Evolutionary conservation across 75 land plant species (phyloP), one percentile per base, ranked within the genome.

Genomic region (Pinus tabuliformis): DNA sequence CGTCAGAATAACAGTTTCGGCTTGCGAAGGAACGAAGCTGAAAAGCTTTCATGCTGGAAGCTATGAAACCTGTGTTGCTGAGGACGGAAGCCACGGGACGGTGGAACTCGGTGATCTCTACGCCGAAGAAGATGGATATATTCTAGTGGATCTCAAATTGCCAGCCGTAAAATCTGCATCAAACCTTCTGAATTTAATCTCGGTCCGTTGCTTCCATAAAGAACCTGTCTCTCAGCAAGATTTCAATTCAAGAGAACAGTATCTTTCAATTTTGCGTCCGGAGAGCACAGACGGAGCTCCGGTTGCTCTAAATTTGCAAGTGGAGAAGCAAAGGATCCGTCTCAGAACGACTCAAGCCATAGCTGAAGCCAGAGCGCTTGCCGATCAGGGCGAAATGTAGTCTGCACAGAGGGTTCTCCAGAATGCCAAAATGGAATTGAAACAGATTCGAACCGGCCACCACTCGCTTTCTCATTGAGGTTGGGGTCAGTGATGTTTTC

Each of bases 21-120:
- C 54, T 1, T 68, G 52, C 2, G 59, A 82, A 58, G 87, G 84
- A 16, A 79, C 80, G 13, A 20, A 86, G 80, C 14, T 77, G 58
- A 57, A 68, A 76, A 71, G 78, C 75, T 20, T 87, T 64, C 72
- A 85, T 78, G 77, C 82, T 45, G 72, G 80, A 42, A 76, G 83
- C 74, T 73, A 76, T 42, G 68, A 70, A 28, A 74, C 57, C 30
- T 30, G 21, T 13, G 17, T 74, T 39, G 59, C 59, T 22, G 80
- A 73, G 16, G 74, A 61, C 14, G 70, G 77, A 17, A 73, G 79
- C 16, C 37, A 59, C 21, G 86, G 78, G 4, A 75, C 77, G 20
- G 76, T 96, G 39, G 84, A 86, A 66, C 70, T 96, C n/a, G 92
- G 94, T 1, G 92, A 96, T 73, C 83, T 96, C 16, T 88, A 91